These are phyloP conservation scores for Colletotrichum camelliae DNA, from an alignment of 2,329 filamentous ascomycete genomes.

Conservation along the genomic window DNA sequence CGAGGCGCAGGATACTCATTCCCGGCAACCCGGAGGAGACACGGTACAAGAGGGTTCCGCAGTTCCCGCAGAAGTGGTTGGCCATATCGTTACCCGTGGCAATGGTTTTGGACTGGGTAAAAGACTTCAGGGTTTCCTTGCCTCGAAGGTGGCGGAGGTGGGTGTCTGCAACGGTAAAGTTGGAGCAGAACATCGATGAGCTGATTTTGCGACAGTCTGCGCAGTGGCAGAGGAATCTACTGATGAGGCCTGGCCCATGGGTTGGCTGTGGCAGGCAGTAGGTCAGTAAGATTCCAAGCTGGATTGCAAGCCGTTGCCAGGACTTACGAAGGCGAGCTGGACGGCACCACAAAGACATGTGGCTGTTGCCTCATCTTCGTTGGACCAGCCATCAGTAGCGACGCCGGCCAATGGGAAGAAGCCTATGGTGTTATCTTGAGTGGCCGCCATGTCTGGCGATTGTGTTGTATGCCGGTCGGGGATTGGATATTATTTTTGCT, in stretches of 20 bases:
- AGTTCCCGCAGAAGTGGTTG: slow-evolving; percentile 65
- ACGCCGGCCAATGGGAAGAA: slow-evolving; percentile 41
- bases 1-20: slow-evolving; percentile 56
- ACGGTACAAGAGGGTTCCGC: slow-evolving; percentile 67
- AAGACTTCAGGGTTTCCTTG: slow-evolving; percentile 52
- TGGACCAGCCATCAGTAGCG: slow-evolving; percentile 49
- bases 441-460: not conserved
- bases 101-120: slow-evolving; percentile 51
- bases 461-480: not conserved
- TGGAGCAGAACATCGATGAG: slow-evolving; percentile 66
- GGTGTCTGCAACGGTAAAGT: slow-evolving; percentile 55
- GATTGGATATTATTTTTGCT: not conserved
- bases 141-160: slow-evolving; percentile 56
- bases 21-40: slow-evolving; percentile 48
- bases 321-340: slow-evolving; percentile 56
- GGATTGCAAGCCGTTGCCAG: not conserved
- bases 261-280: slow-evolving; percentile 40
- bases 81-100: slow-evolving; percentile 56
- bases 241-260: slow-evolving; percentile 47
- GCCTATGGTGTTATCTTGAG: not conserved
- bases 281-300: not conserved
- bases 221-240: slow-evolving; percentile 65
- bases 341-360: slow-evolving; percentile 65
- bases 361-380: slow-evolving; percentile 53
- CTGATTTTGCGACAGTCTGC: slow-evolving; percentile 67